Percentiles rank a stretch among this genome's conserved stretches.
phyloP scores from a whole-genome alignment of 768 basidiomycete genomes.

The Rhodocollybia butyracea region DNA sequence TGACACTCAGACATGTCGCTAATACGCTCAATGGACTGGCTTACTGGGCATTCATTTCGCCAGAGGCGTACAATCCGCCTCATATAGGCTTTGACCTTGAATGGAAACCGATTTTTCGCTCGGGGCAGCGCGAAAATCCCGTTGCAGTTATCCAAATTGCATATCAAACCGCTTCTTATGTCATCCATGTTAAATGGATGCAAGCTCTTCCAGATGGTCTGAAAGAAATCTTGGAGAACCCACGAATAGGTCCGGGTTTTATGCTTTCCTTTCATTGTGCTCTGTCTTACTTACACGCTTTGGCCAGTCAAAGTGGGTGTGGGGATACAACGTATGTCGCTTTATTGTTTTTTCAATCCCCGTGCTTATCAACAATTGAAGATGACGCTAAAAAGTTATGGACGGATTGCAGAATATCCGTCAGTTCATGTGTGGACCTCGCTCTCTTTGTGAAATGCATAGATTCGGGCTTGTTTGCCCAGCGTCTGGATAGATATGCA shows the following conservation, averaged over 20 bases:
- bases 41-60: slow-evolving; percentile 33
- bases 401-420: slow-evolving; percentile 40
- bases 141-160: slow-evolving; percentile 77
- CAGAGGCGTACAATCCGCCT: slow-evolving; percentile 20
- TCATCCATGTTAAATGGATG: slow-evolving; percentile 69
- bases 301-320: slow-evolving; percentile 19
- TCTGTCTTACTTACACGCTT: no score
- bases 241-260: slow-evolving; percentile 61
- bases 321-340: background rate
- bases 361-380: background rate
- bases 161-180: slow-evolving; percentile 47
- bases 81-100: slow-evolving; percentile 74
- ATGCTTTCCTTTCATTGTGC: slow-evolving; percentile 75
- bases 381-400: slow-evolving; percentile 63
- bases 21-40: slow-evolving; percentile 31
- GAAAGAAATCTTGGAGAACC: slow-evolving; percentile 45
- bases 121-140: slow-evolving; percentile 56
- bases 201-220: slow-evolving; percentile 45
- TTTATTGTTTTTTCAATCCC: slow-evolving; percentile 1
- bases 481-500: background rate
- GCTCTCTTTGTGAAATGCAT: slow-evolving; percentile 65
- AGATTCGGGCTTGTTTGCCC: slow-evolving; percentile 46
- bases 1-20: background rate
- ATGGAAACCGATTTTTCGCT: slow-evolving; percentile 64
- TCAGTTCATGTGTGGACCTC: slow-evolving; percentile 63